Conservation (phyloP, 73 alveolate species). For the Paramecium sonneborni region DNA sequence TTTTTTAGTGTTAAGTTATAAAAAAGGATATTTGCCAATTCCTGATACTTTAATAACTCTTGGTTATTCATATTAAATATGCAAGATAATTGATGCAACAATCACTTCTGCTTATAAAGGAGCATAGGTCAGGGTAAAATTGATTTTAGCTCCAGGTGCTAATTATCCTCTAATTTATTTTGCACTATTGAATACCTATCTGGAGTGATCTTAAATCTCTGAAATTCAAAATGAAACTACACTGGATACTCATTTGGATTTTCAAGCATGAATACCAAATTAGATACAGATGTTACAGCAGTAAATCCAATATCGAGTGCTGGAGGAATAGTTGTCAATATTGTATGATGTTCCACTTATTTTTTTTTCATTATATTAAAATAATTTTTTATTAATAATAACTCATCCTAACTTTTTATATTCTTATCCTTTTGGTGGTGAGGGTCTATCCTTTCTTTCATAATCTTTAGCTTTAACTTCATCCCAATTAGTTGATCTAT, state of each 20-base stretch:
- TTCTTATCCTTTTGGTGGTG: slow-evolving; percentile 96
- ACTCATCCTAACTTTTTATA: slow-evolving; percentile 78
- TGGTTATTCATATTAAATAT: slow-evolving; percentile 84
- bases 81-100: slow-evolving; percentile 88
- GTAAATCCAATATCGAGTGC: slow-evolving; percentile 48
- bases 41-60: slow-evolving; percentile 93
- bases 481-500: slow-evolving; percentile 94
- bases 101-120: slow-evolving; percentile 92
- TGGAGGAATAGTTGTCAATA: background rate
- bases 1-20: slow-evolving; percentile 86
- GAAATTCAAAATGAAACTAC: background rate
- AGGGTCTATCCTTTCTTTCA: slow-evolving; percentile 96
- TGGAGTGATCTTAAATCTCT: slow-evolving; percentile 62
- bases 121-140: slow-evolving; percentile 78
- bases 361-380: slow-evolving; percentile 12
- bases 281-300: slow-evolving; percentile 14
- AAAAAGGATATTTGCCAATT: slow-evolving; percentile 95
- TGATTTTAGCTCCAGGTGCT: slow-evolving; percentile 79
- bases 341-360: background rate
- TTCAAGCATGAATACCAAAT: background rate
- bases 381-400: no score
- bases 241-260: background rate
- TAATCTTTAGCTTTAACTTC: slow-evolving; percentile 96
- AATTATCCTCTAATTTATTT: slow-evolving; percentile 55
- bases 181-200: slow-evolving; percentile 63